phyloP scores from a whole-genome alignment of 768 basidiomycete species.

The Lentinula detonsa region DNA sequence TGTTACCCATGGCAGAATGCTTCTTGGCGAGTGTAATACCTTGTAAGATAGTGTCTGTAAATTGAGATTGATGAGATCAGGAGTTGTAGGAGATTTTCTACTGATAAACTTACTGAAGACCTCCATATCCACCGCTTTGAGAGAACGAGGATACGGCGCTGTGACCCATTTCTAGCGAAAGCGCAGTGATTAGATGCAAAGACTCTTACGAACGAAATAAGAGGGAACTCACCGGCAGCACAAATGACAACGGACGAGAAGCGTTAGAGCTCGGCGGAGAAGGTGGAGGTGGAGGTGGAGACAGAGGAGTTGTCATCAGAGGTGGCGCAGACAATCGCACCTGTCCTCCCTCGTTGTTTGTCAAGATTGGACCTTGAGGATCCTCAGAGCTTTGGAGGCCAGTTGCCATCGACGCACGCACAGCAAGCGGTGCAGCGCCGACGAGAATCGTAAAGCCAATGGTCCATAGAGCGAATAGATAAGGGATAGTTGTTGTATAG shows the following conservation, averaged over 20 bases:
- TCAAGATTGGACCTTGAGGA: neutral
- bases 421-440: neutral
- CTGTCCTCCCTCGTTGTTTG: neutral
- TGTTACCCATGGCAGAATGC: conserved; percentile 1
- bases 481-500: neutral
- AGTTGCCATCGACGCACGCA: neutral
- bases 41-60: neutral
- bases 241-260: neutral
- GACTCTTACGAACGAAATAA: neutral
- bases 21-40: neutral
- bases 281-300: neutral
- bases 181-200: neutral
- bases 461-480: neutral
- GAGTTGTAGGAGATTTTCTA: neutral
- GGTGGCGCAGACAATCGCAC: neutral
- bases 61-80: neutral
- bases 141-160: neutral
- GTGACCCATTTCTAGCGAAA: neutral
- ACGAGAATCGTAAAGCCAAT: neutral
- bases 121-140: neutral
- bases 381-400: neutral
- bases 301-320: neutral
- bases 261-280: neutral
- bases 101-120: neutral
- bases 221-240: neutral